Evolutionary conservation across 306 rosid species (phyloP).

Genomic region (Coriaria nepalensis): DNA sequence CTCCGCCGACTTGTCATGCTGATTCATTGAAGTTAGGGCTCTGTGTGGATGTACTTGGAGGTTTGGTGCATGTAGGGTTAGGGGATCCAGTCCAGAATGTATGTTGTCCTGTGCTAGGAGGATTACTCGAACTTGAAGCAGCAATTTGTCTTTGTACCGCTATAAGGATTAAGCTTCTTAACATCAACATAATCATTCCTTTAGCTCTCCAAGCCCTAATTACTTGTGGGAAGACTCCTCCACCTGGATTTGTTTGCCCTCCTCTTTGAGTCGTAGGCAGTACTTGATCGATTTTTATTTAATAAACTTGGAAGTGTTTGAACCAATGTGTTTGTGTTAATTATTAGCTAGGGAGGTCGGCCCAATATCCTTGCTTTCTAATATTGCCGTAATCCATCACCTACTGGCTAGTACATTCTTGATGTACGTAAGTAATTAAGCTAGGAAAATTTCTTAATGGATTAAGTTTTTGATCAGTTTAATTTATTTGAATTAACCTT

Average conservation of each 20-base stretch:
- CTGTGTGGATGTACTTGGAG: slow-evolving; percentile 74
- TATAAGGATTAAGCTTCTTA: slow-evolving; percentile 60
- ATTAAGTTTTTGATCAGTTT: no score
- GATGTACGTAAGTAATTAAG: no score
- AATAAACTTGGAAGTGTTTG: no score
- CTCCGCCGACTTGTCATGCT: slow-evolving; percentile 44
- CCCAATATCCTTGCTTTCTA: no score
- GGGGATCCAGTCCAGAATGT: slow-evolving; percentile 59
- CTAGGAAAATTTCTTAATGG: no score
- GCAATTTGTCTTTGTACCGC: slow-evolving; percentile 76
- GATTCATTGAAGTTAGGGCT: slow-evolving; percentile 68
- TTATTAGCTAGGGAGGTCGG: no score
- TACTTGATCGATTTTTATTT: no score
- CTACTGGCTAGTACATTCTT: no score
- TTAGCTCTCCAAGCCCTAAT: slow-evolving; percentile 63
- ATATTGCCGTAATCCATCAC: no score
- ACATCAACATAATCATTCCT: slow-evolving; percentile 63
- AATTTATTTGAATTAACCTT: no score
- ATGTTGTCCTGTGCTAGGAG: slow-evolving; percentile 75
- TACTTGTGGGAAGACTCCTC: slow-evolving; percentile 74
- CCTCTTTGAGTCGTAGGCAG: slow-evolving; percentile 22
- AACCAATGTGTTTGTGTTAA: no score
- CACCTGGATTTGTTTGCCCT: slow-evolving; percentile 87
- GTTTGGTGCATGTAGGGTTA: slow-evolving; percentile 61
- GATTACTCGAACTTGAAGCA: slow-evolving; percentile 79